Percentiles rank a stretch among this genome's conserved stretches.
Conservation (phyloP, 2,329 filamentous ascomycete genomes). For the Knoxdaviesia capensis region DNA sequence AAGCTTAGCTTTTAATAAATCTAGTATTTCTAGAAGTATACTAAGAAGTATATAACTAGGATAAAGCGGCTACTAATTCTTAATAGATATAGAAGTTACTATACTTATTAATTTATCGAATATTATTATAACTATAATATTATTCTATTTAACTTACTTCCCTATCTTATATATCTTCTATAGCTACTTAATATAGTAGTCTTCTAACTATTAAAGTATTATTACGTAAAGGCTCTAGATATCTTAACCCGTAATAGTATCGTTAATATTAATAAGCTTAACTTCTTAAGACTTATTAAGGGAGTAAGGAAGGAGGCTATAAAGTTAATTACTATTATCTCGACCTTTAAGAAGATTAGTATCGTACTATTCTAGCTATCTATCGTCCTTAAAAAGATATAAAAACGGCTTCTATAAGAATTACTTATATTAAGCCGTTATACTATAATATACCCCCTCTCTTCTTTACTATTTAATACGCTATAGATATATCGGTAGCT, state of each 20-base stretch:
- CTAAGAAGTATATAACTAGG: background rate
- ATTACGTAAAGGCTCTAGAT: background rate
- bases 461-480: background rate
- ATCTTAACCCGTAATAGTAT: background rate
- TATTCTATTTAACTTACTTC: slow-evolving; percentile 1
- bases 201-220: slow-evolving; percentile 1
- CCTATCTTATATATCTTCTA: slow-evolving; percentile 1
- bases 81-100: slow-evolving; percentile 2
- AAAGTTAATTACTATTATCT: background rate
- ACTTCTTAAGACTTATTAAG: background rate
- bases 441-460: background rate
- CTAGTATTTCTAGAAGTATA: slow-evolving; percentile 2
- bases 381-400: background rate
- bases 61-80: slow-evolving; percentile 1
- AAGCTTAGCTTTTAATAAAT: background rate
- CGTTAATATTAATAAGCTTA: background rate
- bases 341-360: too few relatives aligned
- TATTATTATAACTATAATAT: background rate
- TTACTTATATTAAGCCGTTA: background rate
- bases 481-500: too few relatives aligned
- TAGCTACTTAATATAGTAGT: slow-evolving; percentile 1
- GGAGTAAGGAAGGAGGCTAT: background rate
- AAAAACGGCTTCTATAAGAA: background rate
- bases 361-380: background rate
- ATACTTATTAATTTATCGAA: background rate